phyloP scores from a whole-genome alignment of 306 rosid species.

The Ochetophila trinervis region DNA sequence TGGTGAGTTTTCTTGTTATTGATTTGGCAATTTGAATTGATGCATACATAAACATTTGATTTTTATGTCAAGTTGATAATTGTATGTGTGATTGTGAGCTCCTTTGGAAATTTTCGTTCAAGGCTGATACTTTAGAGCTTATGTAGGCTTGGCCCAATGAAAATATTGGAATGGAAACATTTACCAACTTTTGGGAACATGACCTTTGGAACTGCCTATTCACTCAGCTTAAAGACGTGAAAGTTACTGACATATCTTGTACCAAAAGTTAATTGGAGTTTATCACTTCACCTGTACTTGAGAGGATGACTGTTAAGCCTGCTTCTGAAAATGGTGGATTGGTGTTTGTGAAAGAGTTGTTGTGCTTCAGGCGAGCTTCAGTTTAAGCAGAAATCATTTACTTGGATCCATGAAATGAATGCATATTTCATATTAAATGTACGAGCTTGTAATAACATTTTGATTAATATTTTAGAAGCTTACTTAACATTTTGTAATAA shows the following conservation, averaged over 20 bases:
- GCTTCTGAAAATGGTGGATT: conserved; percentile 14
- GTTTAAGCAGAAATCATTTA: conserved; percentile 48
- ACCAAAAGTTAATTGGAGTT: conserved; percentile 45
- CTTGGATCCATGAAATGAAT: conserved; percentile 26
- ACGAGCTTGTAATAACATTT: no score
- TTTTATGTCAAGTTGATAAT: neutral
- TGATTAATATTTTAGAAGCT: no score
- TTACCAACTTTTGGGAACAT: conserved; percentile 24
- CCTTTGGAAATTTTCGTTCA: neutral
- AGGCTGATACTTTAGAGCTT: conserved; percentile 9
- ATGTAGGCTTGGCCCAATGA: conserved; percentile 47
- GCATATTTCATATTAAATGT: no score
- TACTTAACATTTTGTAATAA: no score
- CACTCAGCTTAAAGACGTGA: conserved; percentile 40
- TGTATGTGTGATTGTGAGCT: neutral
- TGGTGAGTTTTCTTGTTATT: conserved; percentile 34
- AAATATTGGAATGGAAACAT: neutral
- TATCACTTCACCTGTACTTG: conserved; percentile 49
- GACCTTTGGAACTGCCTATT: conserved; percentile 22
- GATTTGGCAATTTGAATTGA: neutral
- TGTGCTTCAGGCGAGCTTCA: conserved; percentile 51
- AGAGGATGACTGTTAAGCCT: conserved; percentile 54
- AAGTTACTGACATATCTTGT: conserved; percentile 39
- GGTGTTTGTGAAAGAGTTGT: conserved; percentile 42
- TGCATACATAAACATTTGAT: neutral